Base-by-base conservation (phyloP, 2,329 filamentous ascomycete genomes). In the Mycosphaerella sp. region DNA sequence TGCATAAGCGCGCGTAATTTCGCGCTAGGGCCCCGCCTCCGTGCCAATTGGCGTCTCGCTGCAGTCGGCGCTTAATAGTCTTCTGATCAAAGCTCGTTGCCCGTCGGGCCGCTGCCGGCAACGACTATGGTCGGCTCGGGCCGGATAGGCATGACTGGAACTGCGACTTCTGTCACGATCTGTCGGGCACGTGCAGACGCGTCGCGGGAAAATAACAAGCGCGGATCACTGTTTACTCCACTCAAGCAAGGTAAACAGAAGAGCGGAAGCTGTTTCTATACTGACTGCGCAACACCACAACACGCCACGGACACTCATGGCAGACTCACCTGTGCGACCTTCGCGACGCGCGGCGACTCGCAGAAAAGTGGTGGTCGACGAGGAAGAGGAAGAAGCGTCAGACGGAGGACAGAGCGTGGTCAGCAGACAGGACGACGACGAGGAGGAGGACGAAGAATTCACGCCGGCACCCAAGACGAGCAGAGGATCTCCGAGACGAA, bases 391-490 rank as follows among this genome's bases (percentile, higher is more conserved):
- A 41, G 89, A 95, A 45, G 58, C 56, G 26, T 69, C 66, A 9
- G 66, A 68, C 44, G 50, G 64, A 55, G 87, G 89, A 53, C 82
- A 86, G 72, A 80, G 63, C 76, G 79, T 58, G 77, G 81, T 59
- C 54, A 62, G 56, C 32, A 53, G 48, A 40, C 78, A 80, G 56
- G 75, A 82, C 34, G 77, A 82, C 34, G 77, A 81, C 12, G 79
- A 77, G 29, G 77, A 85, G 29, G 81, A 86, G 47, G 86, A 87
- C 59, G 86, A 91, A 47, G 88, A 95, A 47, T 93, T 90, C 65
- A 86, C 86, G 43, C 89, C 89, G 2, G 86, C 85, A 45, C 80
- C 85, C 52, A 79, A 78, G 55, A 77, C 74, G 45, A 80, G 77
- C 32, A 76, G 79, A 59, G 80, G 84, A 57, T 76, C 80, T 50